These are phyloP conservation scores for Lichtheimia corymbifera DNA, from an alignment of 371 early-diverging fungal genomes.

Conservation along the genomic window DNA sequence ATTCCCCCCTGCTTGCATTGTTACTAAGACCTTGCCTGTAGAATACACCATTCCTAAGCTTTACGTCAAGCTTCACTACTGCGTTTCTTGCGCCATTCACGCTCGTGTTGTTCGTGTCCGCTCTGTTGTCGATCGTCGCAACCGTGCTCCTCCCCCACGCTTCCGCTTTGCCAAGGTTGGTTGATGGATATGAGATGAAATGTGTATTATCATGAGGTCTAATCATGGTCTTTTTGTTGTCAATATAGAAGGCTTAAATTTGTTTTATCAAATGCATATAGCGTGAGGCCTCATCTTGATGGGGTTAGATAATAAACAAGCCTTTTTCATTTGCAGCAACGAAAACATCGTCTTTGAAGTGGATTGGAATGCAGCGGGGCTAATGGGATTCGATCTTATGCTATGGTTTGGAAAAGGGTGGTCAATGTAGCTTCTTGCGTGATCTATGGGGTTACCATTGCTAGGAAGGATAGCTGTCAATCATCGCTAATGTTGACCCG, in stretches of 20 bases:
- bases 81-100: conserved; percentile 98
- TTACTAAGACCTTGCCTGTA: conserved; percentile 10
- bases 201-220: background rate
- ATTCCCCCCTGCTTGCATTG: background rate
- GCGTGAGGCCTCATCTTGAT: too few relatives aligned
- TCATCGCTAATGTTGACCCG: too few relatives aligned
- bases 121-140: conserved; percentile 84
- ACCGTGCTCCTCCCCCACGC: conserved; percentile 89
- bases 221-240: background rate
- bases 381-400: too few relatives aligned
- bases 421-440: too few relatives aligned
- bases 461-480: too few relatives aligned
- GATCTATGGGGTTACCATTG: too few relatives aligned
- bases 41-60: conserved; percentile 96
- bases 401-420: too few relatives aligned
- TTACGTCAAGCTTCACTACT: conserved; percentile 96
- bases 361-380: too few relatives aligned
- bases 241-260: conserved; percentile 4
- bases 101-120: conserved; percentile 95
- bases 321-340: too few relatives aligned
- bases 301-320: too few relatives aligned
- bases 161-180: conserved; percentile 72
- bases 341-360: too few relatives aligned
- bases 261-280: too few relatives aligned
- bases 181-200: background rate